Conservation (phyloP, 1,139 yeast species). For the Suhomyces anneliseae region DNA sequence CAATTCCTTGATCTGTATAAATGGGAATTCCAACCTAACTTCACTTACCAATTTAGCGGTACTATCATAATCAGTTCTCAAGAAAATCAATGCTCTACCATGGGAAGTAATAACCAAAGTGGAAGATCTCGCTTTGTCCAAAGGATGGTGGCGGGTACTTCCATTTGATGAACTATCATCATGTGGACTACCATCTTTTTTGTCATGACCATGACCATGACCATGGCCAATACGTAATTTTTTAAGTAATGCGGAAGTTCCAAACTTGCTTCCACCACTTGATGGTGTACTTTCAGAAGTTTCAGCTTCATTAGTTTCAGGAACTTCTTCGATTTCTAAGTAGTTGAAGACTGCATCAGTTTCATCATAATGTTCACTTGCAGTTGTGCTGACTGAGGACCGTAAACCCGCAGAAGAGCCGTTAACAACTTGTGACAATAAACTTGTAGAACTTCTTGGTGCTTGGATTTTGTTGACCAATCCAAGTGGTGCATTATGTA, state of each 20-base stretch:
- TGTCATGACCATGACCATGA: constrained; percentile 13
- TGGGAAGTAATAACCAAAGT: constrained; percentile 54
- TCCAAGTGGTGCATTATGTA: constrained; percentile 63
- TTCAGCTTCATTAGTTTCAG: constrained; percentile 12
- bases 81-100: constrained; percentile 56
- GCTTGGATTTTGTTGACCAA: constrained; percentile 26
- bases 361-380: constrained; percentile 23
- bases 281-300: constrained; percentile 4
- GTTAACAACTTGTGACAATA: constrained; percentile 58
- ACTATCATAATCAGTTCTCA: constrained; percentile 34
- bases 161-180: constrained; percentile 6
- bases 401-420: constrained; percentile 39
- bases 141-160: constrained; percentile 19
- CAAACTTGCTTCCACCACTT: constrained; percentile 7
- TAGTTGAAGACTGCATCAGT: constrained; percentile 31
- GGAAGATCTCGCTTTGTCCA: constrained; percentile 42
- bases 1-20: constrained; percentile 56
- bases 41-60: constrained; percentile 48
- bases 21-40: constrained; percentile 47
- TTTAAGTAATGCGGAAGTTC: constrained; percentile 19
- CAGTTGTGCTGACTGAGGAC: constrained; percentile 15
- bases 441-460: constrained; percentile 15
- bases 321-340: constrained; percentile 23
- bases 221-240: constrained; percentile 20
- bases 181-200: constrained; percentile 1